Conservation (phyloP, 2,329 filamentous ascomycete genomes). For the Grosmannia penicillata region DNA sequence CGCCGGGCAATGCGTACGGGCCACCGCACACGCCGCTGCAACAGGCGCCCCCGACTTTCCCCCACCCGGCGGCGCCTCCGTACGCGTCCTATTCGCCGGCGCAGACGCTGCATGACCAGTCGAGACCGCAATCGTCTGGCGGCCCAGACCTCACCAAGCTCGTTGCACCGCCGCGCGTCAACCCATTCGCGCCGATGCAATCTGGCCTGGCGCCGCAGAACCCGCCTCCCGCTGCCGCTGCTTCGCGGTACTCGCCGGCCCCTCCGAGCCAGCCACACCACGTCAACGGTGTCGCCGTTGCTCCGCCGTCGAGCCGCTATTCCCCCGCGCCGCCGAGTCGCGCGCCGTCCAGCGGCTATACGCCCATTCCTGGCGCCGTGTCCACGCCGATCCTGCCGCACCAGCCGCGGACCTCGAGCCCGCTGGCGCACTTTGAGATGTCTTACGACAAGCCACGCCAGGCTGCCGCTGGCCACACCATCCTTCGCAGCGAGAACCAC, state of each 20-base stretch:
- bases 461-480: constrained; percentile 12
- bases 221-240: constrained; percentile 14
- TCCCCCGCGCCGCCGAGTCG: constrained; percentile 30
- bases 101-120: neutral
- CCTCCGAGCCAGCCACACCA: constrained; percentile 20
- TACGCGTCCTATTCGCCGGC: constrained; percentile 13
- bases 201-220: constrained; percentile 13
- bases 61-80: neutral
- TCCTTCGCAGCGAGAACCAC: constrained; percentile 23
- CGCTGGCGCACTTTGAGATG: constrained; percentile 48
- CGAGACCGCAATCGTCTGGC: constrained; percentile 9
- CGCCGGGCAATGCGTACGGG: constrained; percentile 20
- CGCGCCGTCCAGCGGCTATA: constrained; percentile 24
- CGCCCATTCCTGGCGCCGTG: constrained; percentile 16
- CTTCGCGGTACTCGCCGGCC: constrained; percentile 47
- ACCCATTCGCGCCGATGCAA: constrained; percentile 36
- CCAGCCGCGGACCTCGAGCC: constrained; percentile 50
- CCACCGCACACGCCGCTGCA: constrained; percentile 11
- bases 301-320: constrained; percentile 35
- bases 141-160: constrained; percentile 14
- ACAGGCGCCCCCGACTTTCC: neutral
- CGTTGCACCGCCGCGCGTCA: constrained; percentile 36
- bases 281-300: constrained; percentile 22
- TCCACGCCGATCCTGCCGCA: constrained; percentile 37
- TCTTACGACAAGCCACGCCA: constrained; percentile 20